These are phyloP conservation scores for Zoysia matrella DNA, from an alignment of 202 grass and related monocot genomes.

Conservation along the genomic window DNA sequence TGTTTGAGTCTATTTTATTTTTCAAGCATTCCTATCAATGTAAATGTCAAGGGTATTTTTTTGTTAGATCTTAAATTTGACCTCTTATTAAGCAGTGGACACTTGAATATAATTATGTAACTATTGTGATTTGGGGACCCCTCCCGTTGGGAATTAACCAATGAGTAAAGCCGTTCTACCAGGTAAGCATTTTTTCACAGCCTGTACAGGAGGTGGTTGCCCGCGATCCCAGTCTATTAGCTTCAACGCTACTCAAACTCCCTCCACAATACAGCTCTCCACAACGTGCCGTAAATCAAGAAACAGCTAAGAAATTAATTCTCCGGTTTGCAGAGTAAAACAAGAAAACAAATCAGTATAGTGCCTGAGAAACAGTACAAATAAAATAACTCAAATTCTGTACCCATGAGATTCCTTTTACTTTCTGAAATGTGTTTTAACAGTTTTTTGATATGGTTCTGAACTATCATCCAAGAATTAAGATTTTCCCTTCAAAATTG, in stretches of 20 bases:
- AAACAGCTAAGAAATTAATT: not conserved
- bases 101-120: not conserved
- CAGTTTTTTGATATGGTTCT: not conserved
- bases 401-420: not conserved
- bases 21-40: constrained; percentile 16
- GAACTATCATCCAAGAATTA: not conserved
- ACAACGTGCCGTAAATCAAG: no score
- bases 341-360: not conserved
- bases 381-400: not conserved
- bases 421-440: constrained; percentile 15
- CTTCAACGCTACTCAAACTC: no score
- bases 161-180: not conserved
- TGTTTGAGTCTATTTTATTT: not conserved
- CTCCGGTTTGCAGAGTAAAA: not conserved
- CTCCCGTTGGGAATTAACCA: not conserved
- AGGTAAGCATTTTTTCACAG: no score
- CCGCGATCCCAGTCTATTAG: no score
- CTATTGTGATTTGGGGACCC: not conserved
- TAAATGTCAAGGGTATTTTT: not conserved
- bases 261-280: no score
- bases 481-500: not conserved
- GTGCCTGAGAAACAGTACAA: not conserved
- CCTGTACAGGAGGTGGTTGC: no score
- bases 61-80: not conserved
- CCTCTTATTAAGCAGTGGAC: not conserved